These are phyloP conservation scores for Arxiozyma slooffiae DNA, from an alignment of 1,139 yeast species.

Conservation along the genomic window DNA sequence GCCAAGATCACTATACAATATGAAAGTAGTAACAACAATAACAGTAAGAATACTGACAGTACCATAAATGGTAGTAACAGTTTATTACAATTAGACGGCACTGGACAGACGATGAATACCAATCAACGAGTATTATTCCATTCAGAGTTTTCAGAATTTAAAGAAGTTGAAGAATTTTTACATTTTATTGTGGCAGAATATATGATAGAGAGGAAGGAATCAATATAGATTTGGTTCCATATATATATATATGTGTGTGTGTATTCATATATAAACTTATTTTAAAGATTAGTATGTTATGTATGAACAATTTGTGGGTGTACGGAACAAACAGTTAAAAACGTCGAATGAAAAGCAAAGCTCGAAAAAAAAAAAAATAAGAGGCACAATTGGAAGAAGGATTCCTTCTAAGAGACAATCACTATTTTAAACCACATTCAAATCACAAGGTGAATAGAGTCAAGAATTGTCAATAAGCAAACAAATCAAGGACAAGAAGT, in stretches of 20 bases:
- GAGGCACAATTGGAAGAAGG: background rate
- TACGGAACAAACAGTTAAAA: background rate
- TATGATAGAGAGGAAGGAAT: constrained; percentile 1
- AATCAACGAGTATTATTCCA: constrained; percentile 13
- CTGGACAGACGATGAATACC: no score
- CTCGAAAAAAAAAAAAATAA: background rate
- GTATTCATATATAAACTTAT: no score
- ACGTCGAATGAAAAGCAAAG: background rate
- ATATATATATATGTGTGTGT: background rate
- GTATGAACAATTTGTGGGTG: background rate
- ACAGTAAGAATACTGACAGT: background rate
- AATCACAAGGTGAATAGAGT: background rate
- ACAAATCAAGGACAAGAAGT: background rate
- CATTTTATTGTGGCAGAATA: constrained; percentile 27
- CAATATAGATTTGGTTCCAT: background rate
- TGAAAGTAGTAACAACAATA: constrained; percentile 4
- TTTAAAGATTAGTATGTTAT: no score
- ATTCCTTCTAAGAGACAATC: background rate
- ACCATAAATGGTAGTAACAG: no score
- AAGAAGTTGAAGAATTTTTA: constrained; percentile 29
- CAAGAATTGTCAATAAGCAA: background rate
- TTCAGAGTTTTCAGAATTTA: constrained; percentile 27
- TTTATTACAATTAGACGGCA: no score
- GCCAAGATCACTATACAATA: constrained; percentile 19
- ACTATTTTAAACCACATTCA: no score